These are phyloP conservation scores for Phycomyces blakesleeanus DNA, from an alignment of 192 early-diverging fungal species.

Conservation along the genomic window DNA sequence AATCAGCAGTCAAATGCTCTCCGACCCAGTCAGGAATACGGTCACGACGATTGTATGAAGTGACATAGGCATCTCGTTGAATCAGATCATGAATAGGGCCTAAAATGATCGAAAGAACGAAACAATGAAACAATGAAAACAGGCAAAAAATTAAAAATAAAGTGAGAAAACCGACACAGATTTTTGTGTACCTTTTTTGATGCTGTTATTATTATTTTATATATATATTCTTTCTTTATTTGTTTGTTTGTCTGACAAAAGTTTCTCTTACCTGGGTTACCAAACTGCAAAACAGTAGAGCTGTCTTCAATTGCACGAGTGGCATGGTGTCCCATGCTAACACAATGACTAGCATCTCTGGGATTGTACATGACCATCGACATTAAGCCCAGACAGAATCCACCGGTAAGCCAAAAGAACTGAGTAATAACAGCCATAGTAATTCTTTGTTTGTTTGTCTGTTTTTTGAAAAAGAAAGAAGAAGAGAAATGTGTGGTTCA, in stretches of 20 bases:
- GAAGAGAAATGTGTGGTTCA: too few species aligned
- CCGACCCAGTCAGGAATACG: conserved; percentile 37
- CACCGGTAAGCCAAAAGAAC: neutral
- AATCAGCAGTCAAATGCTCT: conserved; percentile 20
- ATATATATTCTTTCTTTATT: neutral
- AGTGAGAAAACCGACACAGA: conserved; percentile 3
- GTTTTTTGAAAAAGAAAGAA: too few species aligned
- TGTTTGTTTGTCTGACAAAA: neutral
- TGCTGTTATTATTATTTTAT: too few species aligned
- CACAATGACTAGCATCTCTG: neutral
- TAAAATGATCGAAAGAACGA: neutral
- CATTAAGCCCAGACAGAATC: conserved; percentile 7
- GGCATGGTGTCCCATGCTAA: neutral
- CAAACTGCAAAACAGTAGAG: conserved; percentile 25
- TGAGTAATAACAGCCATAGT: neutral
- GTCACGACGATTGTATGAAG: conserved; percentile 61
- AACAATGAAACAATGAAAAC: too few species aligned
- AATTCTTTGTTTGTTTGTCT: neutral
- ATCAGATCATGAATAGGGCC: conserved; percentile 71
- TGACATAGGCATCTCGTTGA: conserved; percentile 58
- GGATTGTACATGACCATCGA: neutral
- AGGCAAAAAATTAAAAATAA: too few species aligned
- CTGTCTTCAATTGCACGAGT: neutral
- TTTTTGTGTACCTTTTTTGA: neutral
- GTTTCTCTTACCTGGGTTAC: conserved; percentile 24